Conservation (phyloP, 2,329 filamentous ascomycete genomes). For the Cucurbitaria berberidis region DNA sequence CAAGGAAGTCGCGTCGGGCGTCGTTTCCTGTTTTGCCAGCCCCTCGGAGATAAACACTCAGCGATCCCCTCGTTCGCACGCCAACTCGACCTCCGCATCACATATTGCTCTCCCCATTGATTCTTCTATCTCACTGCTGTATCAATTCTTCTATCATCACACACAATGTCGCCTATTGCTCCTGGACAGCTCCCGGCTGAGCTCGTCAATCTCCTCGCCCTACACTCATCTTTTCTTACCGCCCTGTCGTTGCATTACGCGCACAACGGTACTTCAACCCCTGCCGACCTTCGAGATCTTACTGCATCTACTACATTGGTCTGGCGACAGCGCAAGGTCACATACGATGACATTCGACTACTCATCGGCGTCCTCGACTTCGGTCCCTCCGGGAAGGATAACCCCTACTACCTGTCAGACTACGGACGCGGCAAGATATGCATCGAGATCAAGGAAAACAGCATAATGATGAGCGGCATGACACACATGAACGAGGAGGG, state of each 20-base stretch:
- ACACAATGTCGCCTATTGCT: constrained; percentile 39
- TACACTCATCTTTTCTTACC: constrained; percentile 57
- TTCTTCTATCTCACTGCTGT: constrained; percentile 22
- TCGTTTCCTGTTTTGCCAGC: constrained; percentile 33
- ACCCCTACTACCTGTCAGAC: constrained; percentile 51
- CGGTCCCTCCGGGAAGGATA: constrained; percentile 34
- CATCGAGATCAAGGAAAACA: constrained; percentile 47
- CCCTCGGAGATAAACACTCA: constrained; percentile 37
- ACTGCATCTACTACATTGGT: constrained; percentile 51
- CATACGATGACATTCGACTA: constrained; percentile 54
- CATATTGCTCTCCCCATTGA: constrained; percentile 25
- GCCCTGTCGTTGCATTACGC: constrained; percentile 58
- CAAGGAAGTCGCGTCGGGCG: constrained; percentile 30
- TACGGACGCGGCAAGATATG: constrained; percentile 53
- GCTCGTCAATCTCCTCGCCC: constrained; percentile 52
- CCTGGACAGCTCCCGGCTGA: constrained; percentile 48
- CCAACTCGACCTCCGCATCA: constrained; percentile 15
- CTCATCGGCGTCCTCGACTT: constrained; percentile 51
- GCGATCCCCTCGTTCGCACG: constrained; percentile 17
- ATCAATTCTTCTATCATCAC: constrained; percentile 29
- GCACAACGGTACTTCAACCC: constrained; percentile 55
- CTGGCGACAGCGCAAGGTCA: constrained; percentile 56
- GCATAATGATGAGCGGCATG: constrained; percentile 33
- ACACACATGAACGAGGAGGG: constrained; percentile 53
- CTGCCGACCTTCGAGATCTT: constrained; percentile 51